Base-by-base conservation (phyloP, 2,329 filamentous ascomycete species). In the Aspergillaceae sp. region DNA sequence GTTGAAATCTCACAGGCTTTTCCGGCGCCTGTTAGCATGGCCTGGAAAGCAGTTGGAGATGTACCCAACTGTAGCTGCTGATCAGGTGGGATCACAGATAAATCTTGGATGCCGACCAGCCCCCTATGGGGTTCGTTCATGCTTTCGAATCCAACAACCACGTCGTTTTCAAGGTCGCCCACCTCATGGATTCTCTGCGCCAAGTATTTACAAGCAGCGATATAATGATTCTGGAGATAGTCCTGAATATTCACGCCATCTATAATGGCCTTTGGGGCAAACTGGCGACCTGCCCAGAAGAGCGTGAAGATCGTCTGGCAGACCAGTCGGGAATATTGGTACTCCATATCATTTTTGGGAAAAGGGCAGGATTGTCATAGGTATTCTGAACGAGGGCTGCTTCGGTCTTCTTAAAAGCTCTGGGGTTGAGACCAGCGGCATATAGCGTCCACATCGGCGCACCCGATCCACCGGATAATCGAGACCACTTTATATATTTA, bases 271-370 rank as follows among this genome's bases (percentile, higher is more conserved):
- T 95, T 96, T 3, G 94, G 94, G 1, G 92, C 87, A 72, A 96
- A 97, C 58, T 94, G 87, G 52, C 76, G 81, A 33, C 92, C 92
- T 6, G 78, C 90, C 65, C 94, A 98, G 71, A 95, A 98, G 43
- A 97, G 71, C 0, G 91, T 95, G 64, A 96, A 97, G 56, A 97
- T 88, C 40, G 88, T 90, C 54, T 90, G 87, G 42, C 84, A 86
- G 2, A 85, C 90, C 42, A 97, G 74, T 27, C 92, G 80, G 51
- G 82, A 86, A 67, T 98, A 98, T 98, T 98, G 43, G 94, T 97
- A 10, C 91, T 89, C 92, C 92, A 98, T 48, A 97, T 91, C 94
- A 98, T 98, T 71, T 96, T 97, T 27, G 92, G 92, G 55, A 91
- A 98, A 1, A 83, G 77, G 28, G 83, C 83, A 6, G 90, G 88